Base-by-base conservation (phyloP, 75 land plant species). In the Isoetes taiwanensis region DNA sequence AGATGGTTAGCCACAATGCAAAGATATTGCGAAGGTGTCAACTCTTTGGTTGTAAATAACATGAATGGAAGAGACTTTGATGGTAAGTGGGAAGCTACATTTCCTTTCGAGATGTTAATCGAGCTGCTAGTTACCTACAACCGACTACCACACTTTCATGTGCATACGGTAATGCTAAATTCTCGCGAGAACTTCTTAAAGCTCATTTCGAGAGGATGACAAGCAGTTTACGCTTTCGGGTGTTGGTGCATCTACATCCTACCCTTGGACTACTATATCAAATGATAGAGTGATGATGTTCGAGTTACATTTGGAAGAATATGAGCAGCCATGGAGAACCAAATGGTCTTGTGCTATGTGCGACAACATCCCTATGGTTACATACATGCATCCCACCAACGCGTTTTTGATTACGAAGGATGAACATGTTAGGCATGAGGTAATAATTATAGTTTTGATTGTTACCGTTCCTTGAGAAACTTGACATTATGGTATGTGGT, bases 171-270 rank as follows among this genome's bases (percentile, higher is more conserved):
- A n/a, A n/a, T n/a, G n/a, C n/a, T n/a, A n/a, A n/a, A n/a, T n/a
- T n/a, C n/a, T n/a, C 26, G 24, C 52, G 12, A 25, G 52, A 41
- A 61, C 32, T 30, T 70, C 37, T 41, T 70, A 31, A 70, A 70
- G 48, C 54, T 70, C 8, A 60, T 69, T 1, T 54, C n/a, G n/a
- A 70, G 38, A 43, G 72, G 28, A 70, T 70, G 72, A 65, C 69
- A 1, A 43, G 30, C 21, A 40, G 43, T 23, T 67, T 56, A 19
- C 64, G 70, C 28, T n/a, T n/a, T 57, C 31, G 11, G 61, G 46
- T 8, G 61, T 65, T 10, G 28, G 61, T n/a, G 54, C 72, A 1
- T 56, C 72, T 0, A 34, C 17, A 20, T 28, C 9, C 3, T 67
- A 64, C 6, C 19, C 48, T 1, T 70, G 72, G 72, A 70, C 69